These are phyloP conservation scores for Lodderomyces margitis DNA, from an alignment of 1,139 yeast species.

Conservation along the genomic window DNA sequence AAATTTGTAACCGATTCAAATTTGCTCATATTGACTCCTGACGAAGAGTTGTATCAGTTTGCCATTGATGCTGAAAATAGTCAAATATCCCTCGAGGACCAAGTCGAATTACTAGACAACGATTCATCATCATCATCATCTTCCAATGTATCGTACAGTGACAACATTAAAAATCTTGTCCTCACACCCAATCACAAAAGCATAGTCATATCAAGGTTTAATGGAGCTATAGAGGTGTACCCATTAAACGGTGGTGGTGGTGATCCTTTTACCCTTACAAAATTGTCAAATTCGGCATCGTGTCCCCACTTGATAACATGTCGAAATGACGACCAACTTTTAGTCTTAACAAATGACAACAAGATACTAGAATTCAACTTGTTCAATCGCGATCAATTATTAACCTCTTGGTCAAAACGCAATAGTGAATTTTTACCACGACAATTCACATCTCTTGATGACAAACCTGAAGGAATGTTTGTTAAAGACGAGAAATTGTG, in stretches of 20 bases:
- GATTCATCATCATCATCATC: not conserved
- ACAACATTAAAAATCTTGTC: conserved; percentile 45
- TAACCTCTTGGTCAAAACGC: conserved; percentile 78
- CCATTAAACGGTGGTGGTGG: conserved; percentile 18
- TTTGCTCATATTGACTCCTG: conserved; percentile 60
- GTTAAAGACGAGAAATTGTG: conserved; percentile 50
- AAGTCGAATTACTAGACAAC: conserved; percentile 36
- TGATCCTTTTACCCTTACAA: conserved; percentile 25
- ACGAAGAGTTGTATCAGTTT: conserved; percentile 59
- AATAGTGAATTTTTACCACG: conserved; percentile 76
- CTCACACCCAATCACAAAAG: conserved; percentile 42
- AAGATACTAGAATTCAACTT: conserved; percentile 62
- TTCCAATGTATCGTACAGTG: conserved; percentile 13
- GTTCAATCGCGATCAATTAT: conserved; percentile 33
- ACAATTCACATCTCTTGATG: conserved; percentile 57
- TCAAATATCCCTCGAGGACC: conserved; percentile 36
- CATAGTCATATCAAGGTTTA: conserved; percentile 57
- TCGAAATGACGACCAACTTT: conserved; percentile 49
- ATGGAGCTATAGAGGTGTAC: conserved; percentile 64
- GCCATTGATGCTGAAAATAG: conserved; percentile 30
- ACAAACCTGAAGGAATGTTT: conserved; percentile 75
- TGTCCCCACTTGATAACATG: conserved; percentile 65
- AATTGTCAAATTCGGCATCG: conserved; percentile 38
- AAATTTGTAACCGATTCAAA: conserved; percentile 40
- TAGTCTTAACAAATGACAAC: conserved; percentile 73